Conservation (phyloP, 208 protist genomes). For the Leishmania turanica region DNA sequence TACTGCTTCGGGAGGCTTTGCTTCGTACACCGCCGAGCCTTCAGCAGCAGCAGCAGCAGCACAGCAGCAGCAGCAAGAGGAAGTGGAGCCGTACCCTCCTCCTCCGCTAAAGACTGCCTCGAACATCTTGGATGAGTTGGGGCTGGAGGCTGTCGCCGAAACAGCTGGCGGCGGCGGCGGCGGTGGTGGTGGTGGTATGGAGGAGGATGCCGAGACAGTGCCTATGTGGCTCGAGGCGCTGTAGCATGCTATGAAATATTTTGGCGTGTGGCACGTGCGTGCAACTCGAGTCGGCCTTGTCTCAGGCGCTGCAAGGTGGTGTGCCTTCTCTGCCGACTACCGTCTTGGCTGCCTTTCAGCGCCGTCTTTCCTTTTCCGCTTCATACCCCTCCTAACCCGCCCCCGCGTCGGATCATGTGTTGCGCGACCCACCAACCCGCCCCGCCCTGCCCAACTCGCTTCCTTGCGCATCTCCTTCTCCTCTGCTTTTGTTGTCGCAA, state of each 20-base stretch:
- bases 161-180: not conserved
- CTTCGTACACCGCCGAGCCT: not conserved
- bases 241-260: not conserved
- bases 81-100: not conserved
- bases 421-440: not conserved
- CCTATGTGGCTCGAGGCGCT: slow-evolving; percentile 21
- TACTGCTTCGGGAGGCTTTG: not conserved
- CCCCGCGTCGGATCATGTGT: not conserved
- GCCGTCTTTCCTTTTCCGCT: not conserved
- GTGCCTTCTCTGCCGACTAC: not conserved
- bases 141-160: not conserved
- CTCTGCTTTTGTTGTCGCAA: not conserved
- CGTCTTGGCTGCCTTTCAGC: not conserved
- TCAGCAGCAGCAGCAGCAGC: too few relatives aligned
- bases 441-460: not conserved
- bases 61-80: not conserved
- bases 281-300: not conserved
- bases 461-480: not conserved
- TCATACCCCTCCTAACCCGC: not conserved
- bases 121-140: slow-evolving; percentile 15
- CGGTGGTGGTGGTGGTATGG: not conserved
- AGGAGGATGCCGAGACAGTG: not conserved
- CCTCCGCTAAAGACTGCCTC: slow-evolving; percentile 3
- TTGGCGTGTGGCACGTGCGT: not conserved
- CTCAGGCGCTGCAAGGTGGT: not conserved